Base-by-base conservation (phyloP, 2,329 filamentous ascomycete genomes). In the Colletotrichum gigasporum region DNA sequence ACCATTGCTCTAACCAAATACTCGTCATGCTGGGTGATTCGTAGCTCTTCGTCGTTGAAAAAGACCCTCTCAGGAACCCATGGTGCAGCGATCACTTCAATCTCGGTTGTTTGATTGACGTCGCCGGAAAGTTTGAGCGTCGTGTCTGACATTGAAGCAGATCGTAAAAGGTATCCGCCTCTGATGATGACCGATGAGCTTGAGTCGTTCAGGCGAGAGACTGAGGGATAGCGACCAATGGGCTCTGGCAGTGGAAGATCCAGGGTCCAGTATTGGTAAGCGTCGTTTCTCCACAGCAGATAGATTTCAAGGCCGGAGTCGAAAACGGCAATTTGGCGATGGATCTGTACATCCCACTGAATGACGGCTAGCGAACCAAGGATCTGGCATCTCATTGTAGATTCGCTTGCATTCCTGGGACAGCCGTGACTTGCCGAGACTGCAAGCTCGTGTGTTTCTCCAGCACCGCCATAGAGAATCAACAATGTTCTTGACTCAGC, bases 391-490 rank as follows among this genome's bases (percentile, higher is more conserved):
- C 30, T 51, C 14, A 24, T 51, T 12, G n/a, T 32, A 9, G 14
- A 4, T 4, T 5, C 30, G 11, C 47, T 32, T 28, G 30, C 16
- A 12, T 35, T 24, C 7, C 8, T 37, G 10, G 10, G n/a, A n/a
- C n/a, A n/a, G n/a, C n/a, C n/a, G n/a, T n/a, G n/a, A n/a, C n/a
- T n/a, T n/a, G n/a, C n/a, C n/a, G n/a, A n/a, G 6, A 87, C 71
- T 3, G 82, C 84, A 11, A 90, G 74, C 71, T 91, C 88, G 67
- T 90, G 87, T 2, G 78, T 78, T 69, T 91, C 88, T 10, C 80
- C 82, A 3, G 82, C 78, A 3, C 84, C 87, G 12, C 85, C 86
- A 67, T 90, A 91, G 2, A 91, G 76, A 2, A 91, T 76, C 1
- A 90, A 73, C 0, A 86, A 82, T 18, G 84, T 87, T 71, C 83